phyloP scores from a whole-genome alignment of 768 basidiomycete species.

The Dioszegia hungarica region DNA sequence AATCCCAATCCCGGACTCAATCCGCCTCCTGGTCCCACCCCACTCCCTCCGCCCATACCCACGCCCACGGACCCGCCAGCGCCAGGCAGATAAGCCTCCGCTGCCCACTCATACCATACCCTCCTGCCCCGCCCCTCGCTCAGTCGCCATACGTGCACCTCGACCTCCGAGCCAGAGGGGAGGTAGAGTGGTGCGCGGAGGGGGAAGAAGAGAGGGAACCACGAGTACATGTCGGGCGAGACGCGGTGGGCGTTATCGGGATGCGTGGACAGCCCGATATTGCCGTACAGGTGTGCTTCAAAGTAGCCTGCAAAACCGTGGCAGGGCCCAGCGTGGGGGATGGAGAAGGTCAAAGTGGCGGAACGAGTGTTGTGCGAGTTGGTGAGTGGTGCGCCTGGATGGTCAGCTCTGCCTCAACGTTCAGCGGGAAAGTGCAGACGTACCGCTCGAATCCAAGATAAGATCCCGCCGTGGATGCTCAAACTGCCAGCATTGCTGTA shows the following conservation, averaged over 20 bases:
- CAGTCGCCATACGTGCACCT: constrained; percentile 89
- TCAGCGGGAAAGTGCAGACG: not conserved
- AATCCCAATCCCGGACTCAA: constrained; percentile 11
- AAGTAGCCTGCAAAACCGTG: constrained; percentile 97
- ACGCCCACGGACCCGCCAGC: constrained; percentile 4
- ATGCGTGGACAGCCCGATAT: constrained; percentile 87
- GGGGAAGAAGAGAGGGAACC: constrained; percentile 98
- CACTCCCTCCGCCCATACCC: constrained; percentile 7
- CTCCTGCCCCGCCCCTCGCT: constrained; percentile 68
- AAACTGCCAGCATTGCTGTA: constrained; percentile 97
- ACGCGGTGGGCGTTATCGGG: constrained; percentile 78
- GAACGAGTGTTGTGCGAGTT: constrained; percentile 93
- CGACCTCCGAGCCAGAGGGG: constrained; percentile 84
- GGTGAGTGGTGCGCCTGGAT: constrained; percentile 75
- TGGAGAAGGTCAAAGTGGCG: constrained; percentile 78
- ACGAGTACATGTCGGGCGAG: constrained; percentile 96
- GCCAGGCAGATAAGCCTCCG: constrained; percentile 80
- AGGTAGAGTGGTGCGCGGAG: constrained; percentile 89
- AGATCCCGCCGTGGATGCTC: constrained; percentile 83
- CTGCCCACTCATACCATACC: constrained; percentile 99
- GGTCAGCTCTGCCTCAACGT: not conserved
- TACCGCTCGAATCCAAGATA: constrained; percentile 67
- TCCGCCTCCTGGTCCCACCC: constrained; percentile 4
- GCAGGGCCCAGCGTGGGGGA: constrained; percentile 87
- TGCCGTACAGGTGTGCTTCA: constrained; percentile 86